Percentiles rank a stretch among this genome's conserved stretches.
phyloP scores from a whole-genome alignment of 345 rosid species.

The Moringa oleifera region DNA sequence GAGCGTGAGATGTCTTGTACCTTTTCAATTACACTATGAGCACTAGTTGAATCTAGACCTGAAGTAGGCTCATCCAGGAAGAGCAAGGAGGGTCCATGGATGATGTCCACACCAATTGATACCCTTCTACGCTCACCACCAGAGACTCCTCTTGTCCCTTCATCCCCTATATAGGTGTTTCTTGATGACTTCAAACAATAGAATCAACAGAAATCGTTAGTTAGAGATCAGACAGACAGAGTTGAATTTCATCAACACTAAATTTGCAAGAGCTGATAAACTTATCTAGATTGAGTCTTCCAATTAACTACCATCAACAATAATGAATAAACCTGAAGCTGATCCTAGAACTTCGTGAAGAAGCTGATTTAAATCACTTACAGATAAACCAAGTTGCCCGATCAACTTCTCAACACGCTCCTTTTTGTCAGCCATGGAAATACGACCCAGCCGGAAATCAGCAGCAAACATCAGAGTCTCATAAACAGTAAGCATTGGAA shows the following conservation, averaged over 20 bases:
- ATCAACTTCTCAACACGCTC: conserved; percentile 48
- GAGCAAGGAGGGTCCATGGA: conserved; percentile 54
- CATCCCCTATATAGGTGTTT: conserved; percentile 45
- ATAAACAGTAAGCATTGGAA: conserved; percentile 67
- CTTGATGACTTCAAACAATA: conserved; percentile 28
- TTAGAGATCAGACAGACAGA: background rate
- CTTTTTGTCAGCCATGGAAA: conserved; percentile 36
- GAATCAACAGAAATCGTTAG: too few relatives aligned
- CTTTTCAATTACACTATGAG: conserved; percentile 57
- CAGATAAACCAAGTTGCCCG: conserved; percentile 41
- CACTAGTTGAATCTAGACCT: conserved; percentile 63
- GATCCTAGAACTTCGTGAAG: background rate
- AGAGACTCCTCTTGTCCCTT: conserved; percentile 55
- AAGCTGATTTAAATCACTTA: conserved; percentile 15
- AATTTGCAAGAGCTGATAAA: too few relatives aligned
- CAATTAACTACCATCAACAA: too few relatives aligned
- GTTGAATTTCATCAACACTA: too few relatives aligned
- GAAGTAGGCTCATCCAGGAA: conserved; percentile 78
- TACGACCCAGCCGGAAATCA: conserved; percentile 50
- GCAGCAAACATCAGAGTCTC: conserved; percentile 70
- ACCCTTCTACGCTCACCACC: conserved; percentile 65
- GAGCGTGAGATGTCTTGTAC: conserved; percentile 56
- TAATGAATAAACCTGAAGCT: conserved; percentile 2
- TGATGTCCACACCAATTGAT: conserved; percentile 61
- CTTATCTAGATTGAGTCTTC: too few relatives aligned